A percentile compares a stretch with the other conserved stretches of the same genome.
Evolutionary conservation across 805 yeast genomes (phyloP).

Genomic region (Kuraishia floccosa): DNA sequence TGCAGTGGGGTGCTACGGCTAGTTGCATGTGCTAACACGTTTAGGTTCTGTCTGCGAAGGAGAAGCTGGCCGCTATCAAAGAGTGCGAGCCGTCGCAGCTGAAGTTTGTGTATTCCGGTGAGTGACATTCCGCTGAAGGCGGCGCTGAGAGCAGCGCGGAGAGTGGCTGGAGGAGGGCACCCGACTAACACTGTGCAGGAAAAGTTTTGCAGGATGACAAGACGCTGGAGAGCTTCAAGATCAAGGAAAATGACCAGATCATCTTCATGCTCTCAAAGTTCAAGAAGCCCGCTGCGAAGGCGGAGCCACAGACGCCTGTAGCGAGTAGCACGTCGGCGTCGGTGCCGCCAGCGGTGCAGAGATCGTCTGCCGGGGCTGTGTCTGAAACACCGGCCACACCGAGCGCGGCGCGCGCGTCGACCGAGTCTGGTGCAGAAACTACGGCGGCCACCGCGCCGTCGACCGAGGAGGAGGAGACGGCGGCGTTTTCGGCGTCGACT

Average conservation of each 20-base stretch:
- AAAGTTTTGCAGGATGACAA: conserved; percentile 82
- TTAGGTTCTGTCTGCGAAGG: conserved; percentile 56
- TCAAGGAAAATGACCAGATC: conserved; percentile 79
- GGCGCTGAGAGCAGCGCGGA: no score
- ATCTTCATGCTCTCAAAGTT: conserved; percentile 81
- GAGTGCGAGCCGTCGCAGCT: conserved; percentile 63
- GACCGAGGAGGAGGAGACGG: conserved; percentile 13
- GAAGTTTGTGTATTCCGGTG: conserved; percentile 83
- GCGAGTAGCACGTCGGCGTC: conserved; percentile 15
- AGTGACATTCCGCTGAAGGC: conserved; percentile 9
- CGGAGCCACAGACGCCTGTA: no score
- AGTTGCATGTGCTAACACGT: neutral
- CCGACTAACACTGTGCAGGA: conserved; percentile 17
- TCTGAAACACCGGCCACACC: conserved; percentile 12
- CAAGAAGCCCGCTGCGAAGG: conserved; percentile 18
- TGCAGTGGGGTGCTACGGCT: neutral
- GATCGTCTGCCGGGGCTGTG: conserved; percentile 10
- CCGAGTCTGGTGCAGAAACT: conserved; percentile 11
- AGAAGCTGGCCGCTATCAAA: conserved; percentile 56
- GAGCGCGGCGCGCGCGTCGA: conserved; percentile 13
- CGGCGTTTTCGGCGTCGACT: conserved; percentile 29
- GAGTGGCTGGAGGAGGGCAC: no score
- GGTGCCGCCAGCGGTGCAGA: conserved; percentile 9
- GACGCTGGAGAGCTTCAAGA: conserved; percentile 56
- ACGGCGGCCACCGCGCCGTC: conserved; percentile 12